Conservation (phyloP, 768 basidiomycete genomes). For the Pleurotus giganteus region DNA sequence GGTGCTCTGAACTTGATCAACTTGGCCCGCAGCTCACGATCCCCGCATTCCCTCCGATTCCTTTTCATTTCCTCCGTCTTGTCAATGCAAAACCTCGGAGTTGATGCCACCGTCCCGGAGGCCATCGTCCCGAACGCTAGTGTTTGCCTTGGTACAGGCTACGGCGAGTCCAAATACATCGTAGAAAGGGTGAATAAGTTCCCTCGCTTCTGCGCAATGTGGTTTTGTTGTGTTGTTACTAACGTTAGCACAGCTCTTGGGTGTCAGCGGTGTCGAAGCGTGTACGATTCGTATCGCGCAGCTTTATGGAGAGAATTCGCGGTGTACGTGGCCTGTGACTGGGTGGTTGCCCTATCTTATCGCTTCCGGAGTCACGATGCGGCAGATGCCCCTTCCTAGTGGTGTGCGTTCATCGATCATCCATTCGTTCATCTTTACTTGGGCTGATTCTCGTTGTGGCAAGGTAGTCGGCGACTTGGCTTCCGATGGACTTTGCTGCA, state of each 20-base stretch:
- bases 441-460: too few species aligned
- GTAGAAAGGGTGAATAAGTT: constrained; percentile 29
- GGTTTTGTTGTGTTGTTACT: neutral
- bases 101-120: constrained; percentile 25
- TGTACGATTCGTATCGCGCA: constrained; percentile 30
- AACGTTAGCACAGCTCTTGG: constrained; percentile 18
- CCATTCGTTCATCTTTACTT: too few species aligned
- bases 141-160: constrained; percentile 30
- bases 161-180: constrained; percentile 37
- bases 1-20: constrained; percentile 42
- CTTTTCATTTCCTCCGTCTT: constrained; percentile 36
- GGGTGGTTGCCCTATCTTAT: constrained; percentile 35
- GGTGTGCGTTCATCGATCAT: constrained; percentile 18
- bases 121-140: constrained; percentile 20
- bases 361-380: constrained; percentile 25
- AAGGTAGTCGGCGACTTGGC: constrained; percentile 33
- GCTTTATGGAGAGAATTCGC: constrained; percentile 25
- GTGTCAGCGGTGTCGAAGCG: constrained; percentile 20
- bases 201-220: too few species aligned
- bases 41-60: constrained; percentile 21
- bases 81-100: constrained; percentile 19
- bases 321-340: constrained; percentile 30
- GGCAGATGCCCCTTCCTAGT: constrained; percentile 15
- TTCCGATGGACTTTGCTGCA: constrained; percentile 27
- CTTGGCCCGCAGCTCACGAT: constrained; percentile 23